These are phyloP conservation scores for Lecanicillium sp. DNA, from an alignment of 2,329 filamentous ascomycete genomes.

Conservation along the genomic window DNA sequence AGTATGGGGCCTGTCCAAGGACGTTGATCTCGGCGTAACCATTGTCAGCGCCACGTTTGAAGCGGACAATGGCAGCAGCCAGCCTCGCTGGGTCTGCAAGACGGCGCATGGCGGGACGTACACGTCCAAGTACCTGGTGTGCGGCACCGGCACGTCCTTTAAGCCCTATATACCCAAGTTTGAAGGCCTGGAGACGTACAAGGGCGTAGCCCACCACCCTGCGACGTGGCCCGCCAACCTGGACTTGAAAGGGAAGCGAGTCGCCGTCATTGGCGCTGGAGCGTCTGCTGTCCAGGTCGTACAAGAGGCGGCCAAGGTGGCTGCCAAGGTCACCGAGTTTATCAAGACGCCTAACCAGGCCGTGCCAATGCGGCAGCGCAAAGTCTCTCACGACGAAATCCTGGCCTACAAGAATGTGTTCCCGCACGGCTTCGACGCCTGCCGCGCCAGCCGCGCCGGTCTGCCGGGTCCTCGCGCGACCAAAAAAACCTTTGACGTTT, in stretches of 20 bases:
- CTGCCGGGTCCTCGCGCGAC: background rate
- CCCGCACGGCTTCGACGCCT: background rate
- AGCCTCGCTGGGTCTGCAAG: constrained; percentile 34
- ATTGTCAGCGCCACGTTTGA: constrained; percentile 41
- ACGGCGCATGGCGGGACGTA: constrained; percentile 37
- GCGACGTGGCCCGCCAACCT: constrained; percentile 48
- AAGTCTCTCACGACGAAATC: constrained; percentile 7
- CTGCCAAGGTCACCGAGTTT: constrained; percentile 43
- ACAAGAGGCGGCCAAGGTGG: constrained; percentile 46
- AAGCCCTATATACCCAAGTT: constrained; percentile 49
- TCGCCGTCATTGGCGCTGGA: constrained; percentile 52
- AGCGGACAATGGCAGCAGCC: constrained; percentile 25
- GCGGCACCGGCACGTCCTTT: constrained; percentile 42
- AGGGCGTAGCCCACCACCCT: constrained; percentile 47
- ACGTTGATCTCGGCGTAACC: constrained; percentile 41
- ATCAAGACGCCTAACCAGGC: constrained; percentile 55
- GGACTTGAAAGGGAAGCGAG: constrained; percentile 45
- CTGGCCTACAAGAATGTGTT: background rate
- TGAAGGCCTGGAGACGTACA: constrained; percentile 45
- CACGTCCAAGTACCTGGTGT: constrained; percentile 37
- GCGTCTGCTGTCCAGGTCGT: constrained; percentile 51
- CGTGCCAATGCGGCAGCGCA: constrained; percentile 46
- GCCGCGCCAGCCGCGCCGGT: background rate
- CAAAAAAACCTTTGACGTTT: constrained; percentile 7
- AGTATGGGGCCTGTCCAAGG: constrained; percentile 39